Evolutionary conservation across 805 yeast species (phyloP), one percentile per base, ranked within the genome.

Genomic region (Spathaspora hagerdaliae): DNA sequence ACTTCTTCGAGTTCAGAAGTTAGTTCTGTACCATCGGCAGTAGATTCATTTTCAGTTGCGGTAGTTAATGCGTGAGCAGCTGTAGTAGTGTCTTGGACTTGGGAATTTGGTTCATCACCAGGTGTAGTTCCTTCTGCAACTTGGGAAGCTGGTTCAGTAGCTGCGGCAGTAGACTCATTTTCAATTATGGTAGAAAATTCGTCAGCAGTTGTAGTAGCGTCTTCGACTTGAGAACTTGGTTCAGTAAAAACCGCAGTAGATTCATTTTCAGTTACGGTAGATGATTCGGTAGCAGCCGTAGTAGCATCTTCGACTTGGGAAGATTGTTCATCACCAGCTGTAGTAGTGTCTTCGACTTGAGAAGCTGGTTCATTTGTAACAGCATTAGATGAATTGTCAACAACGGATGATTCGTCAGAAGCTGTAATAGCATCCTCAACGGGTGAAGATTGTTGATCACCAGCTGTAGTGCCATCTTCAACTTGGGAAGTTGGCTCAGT

Each of bases 201-300:
- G 33, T 43, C 46, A 6, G 52, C 53, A 9, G 46, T 45, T 7
- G 42, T 45, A 34, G 64, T 63, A n/a, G 52, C 57, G 24, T 49
- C 47, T 14, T 55, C 60, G 13, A 49, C 55, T 14, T 56, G 58
- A 5, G 63, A 58, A 40, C 42, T 54, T 10, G 65, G 59, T 64
- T 54, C 14, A 46, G 47, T 4, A 57, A 56, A 2, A 54, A 52
- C 5, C 2, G 5, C 24, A 19, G 24, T 19, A 3, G 24, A 19
- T 19, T 19, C 24, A 19, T 19, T 19, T 19, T 19, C 24, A 19
- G 5, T 19, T 19, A 19, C 24, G 5, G 24, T 19, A 19, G 24
- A 19, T 19, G 24, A 5, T 19, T 19, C 24, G 2, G 2, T 5
- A 19, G 24, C 24, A 19, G 24, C 24, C 4, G 24, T 19, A 19